Evolutionary conservation across 2,329 filamentous ascomycete genomes (phyloP).

Genomic region (Tolypocladium ovalisporum): DNA sequence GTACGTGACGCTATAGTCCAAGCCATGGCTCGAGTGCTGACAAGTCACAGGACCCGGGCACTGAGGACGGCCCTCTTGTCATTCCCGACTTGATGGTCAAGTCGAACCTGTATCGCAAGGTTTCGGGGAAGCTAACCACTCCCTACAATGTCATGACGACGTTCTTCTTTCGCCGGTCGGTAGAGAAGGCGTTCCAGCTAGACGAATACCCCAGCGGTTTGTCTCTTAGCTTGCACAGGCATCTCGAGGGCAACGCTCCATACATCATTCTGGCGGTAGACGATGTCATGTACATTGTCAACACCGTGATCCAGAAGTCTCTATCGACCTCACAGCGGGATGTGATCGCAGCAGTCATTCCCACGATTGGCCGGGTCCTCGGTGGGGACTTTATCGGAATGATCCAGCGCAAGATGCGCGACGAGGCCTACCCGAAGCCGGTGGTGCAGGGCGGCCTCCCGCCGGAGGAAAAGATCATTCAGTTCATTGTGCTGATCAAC

Average conservation of each 20-base stretch:
- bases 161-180: constrained; percentile 92
- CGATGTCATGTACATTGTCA: constrained; percentile 99
- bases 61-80: constrained; percentile 45
- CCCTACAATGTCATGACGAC: constrained; percentile 90
- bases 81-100: constrained; percentile 66
- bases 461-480: constrained; percentile 77
- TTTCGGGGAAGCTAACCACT: constrained; percentile 59
- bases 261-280: constrained; percentile 94
- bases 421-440: constrained; percentile 83
- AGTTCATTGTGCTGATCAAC: constrained; percentile 90
- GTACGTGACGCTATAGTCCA: constrained; percentile 34
- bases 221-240: constrained; percentile 61
- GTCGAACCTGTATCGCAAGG: constrained; percentile 72
- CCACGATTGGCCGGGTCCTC: constrained; percentile 69
- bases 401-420: constrained; percentile 95
- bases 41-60: constrained; percentile 33
- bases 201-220: constrained; percentile 79
- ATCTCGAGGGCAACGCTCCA: constrained; percentile 67
- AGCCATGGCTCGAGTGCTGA: constrained; percentile 3
- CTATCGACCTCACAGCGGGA: constrained; percentile 75
- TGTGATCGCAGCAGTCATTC: constrained; percentile 67
- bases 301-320: constrained; percentile 77
- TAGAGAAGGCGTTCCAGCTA: constrained; percentile 95
- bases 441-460: constrained; percentile 69
- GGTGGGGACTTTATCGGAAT: constrained; percentile 89